Percentiles rank a stretch among this genome's conserved stretches.
These are phyloP conservation scores for Fusarium camptoceras DNA, from an alignment of 2,329 filamentous ascomycete species.

Conservation along the genomic window DNA sequence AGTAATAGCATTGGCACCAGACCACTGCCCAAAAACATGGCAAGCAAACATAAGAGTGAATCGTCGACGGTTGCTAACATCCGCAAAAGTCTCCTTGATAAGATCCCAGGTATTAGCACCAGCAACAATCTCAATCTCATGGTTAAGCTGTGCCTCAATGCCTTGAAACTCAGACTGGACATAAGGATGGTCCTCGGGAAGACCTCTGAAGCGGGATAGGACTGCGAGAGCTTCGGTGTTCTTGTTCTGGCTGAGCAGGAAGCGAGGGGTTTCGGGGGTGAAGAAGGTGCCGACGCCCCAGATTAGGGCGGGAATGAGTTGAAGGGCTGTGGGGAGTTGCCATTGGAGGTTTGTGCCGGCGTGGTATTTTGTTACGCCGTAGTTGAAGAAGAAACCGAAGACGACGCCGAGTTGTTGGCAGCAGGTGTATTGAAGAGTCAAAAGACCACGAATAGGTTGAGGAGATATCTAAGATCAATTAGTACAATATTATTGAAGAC, in stretches of 20 bases:
- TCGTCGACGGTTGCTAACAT: constrained; percentile 45
- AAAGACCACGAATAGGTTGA: constrained; percentile 47
- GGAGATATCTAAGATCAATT: constrained; percentile 36
- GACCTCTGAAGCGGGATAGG: constrained; percentile 38
- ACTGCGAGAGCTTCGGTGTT: constrained; percentile 32
- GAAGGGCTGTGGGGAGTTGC: constrained; percentile 45
- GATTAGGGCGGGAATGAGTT: constrained; percentile 42
- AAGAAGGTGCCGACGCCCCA: constrained; percentile 45
- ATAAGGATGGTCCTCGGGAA: constrained; percentile 47
- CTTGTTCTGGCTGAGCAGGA: constrained; percentile 41
- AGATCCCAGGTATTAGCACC: constrained; percentile 49
- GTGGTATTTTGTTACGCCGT: constrained; percentile 49
- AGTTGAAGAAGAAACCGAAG: constrained; percentile 53
- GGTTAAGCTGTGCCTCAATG: constrained; percentile 50
- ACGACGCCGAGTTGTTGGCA: constrained; percentile 51
- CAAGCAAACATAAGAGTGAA: constrained; percentile 49
- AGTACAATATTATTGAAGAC: rapidly evolving
- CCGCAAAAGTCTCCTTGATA: constrained; percentile 50
- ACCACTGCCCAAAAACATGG: constrained; percentile 47
- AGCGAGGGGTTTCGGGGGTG: constrained; percentile 46
- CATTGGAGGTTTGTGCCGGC: constrained; percentile 43
- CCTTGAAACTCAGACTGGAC: constrained; percentile 44
- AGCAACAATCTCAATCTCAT: constrained; percentile 51
- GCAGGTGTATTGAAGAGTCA: constrained; percentile 50
- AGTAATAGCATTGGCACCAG: constrained; percentile 48